These are phyloP conservation scores for Macrolepiota fuliginosa DNA, from an alignment of 768 basidiomycete species.

Conservation along the genomic window DNA sequence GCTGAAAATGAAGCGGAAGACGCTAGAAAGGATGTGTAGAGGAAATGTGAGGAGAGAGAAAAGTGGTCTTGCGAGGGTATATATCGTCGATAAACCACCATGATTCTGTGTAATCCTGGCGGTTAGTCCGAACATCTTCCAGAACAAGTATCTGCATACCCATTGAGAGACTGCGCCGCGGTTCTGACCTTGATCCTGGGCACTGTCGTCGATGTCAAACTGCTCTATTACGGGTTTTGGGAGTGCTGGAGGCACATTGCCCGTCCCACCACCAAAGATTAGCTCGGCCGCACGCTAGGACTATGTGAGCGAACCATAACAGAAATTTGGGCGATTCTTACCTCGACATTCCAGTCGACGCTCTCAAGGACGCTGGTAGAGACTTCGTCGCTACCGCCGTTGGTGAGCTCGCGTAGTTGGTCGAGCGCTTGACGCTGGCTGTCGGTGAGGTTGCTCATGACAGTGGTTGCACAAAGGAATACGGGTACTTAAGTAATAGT, in stretches of 20 bases:
- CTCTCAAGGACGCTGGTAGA: conserved; percentile 58
- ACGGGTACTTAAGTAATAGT: not conserved
- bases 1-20: conserved; percentile 66
- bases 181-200: conserved; percentile 32
- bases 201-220: conserved; percentile 55
- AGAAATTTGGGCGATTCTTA: conserved; percentile 23
- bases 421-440: conserved; percentile 32
- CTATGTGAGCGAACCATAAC: not conserved
- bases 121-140: conserved; percentile 5
- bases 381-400: conserved; percentile 58
- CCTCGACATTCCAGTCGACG: conserved; percentile 73
- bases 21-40: conserved; percentile 51
- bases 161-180: conserved; percentile 16
- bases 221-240: conserved; percentile 25
- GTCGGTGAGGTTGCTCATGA: conserved; percentile 16
- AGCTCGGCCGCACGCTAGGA: conserved; percentile 56
- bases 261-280: conserved; percentile 41
- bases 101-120: conserved; percentile 8
- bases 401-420: conserved; percentile 57
- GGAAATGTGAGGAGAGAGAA: conserved; percentile 56
- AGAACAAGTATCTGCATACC: conserved; percentile 13
- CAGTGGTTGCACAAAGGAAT: not conserved
- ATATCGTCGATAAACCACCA: conserved; percentile 13
- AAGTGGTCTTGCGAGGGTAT: conserved; percentile 32
- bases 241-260: conserved; percentile 9